Evolutionary conservation across 495 filamentous ascomycete species (phyloP), one percentile per base, ranked within the genome.

Genomic region (Trichoderma parareesei): DNA sequence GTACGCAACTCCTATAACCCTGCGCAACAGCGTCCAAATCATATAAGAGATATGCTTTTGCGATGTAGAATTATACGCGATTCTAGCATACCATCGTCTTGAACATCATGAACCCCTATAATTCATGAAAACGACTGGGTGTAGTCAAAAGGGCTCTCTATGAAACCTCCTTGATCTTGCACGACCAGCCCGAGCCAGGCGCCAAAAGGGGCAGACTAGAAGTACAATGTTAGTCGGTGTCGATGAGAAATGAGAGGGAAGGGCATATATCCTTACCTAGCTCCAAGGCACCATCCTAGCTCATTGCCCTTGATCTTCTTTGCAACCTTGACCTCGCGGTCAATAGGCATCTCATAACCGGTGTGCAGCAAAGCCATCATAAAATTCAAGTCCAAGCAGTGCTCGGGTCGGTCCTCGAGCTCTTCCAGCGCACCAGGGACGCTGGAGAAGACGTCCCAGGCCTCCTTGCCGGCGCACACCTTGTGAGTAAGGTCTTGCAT

Each of bases 281-380:
- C 94, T 70, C 94, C 94, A 74, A 98, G 79, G 78, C 93, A 97
- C 94, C 94, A 98, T 60, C 94, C 94, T 65, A 98, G 78, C 81
- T 98, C 95, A 75, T 97, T 97, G 42, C 87, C 87, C 81, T 93
- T 93, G 69, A 98, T 94, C 84, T 97, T 93, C 89, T 98, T 98
- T 38, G 94, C 94, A 69, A 97, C 95, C 81, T 89, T 91, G 63
- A 98, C 92, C 77, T 98, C 93, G 27, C 94, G 85, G 65, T 94
- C 90, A 70, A 98, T 83, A 5, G 93, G 93, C 92, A 98, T 98
- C 69, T 97, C 94, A 74, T 98, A 98, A 20, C 94, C 94, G 1
- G 92, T 97, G 75, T 97, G 93, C 66, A 97, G 77, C 62, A 98
- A 79, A 33, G 88, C 89, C 66, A 96, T 73, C 92, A 96, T 96